Conservation (phyloP, 2,329 filamentous ascomycete species). For the Pestalotiopsis sp. region DNA sequence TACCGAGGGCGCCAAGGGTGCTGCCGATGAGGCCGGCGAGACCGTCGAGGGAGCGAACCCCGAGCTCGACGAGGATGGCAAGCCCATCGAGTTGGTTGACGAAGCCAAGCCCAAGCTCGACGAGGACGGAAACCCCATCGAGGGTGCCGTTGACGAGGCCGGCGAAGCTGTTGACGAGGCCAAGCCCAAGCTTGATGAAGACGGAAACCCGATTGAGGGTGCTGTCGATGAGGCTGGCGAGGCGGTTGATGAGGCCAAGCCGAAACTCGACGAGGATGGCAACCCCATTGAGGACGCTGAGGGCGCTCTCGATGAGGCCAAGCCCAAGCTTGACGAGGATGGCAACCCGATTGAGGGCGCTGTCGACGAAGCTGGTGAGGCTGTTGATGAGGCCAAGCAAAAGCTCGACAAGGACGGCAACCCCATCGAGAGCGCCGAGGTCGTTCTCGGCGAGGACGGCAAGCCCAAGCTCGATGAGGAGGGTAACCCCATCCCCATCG, state of each 20-base stretch:
- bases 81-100: background rate
- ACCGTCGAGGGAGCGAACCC: background rate
- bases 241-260: constrained; percentile 26
- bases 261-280: background rate
- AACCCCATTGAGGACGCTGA: background rate
- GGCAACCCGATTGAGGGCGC: background rate
- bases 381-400: background rate
- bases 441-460: background rate
- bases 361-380: background rate
- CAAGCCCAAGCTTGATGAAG: constrained; percentile 15
- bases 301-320: background rate
- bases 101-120: too few relatives aligned
- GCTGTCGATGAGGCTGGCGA: background rate
- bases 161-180: constrained; percentile 20
- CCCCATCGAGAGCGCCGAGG: background rate
- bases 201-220: constrained; percentile 9
- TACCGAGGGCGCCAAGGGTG: constrained; percentile 18
- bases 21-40: constrained; percentile 17
- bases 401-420: constrained; percentile 12
- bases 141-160: background rate
- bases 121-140: background rate
- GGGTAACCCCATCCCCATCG: too few relatives aligned
- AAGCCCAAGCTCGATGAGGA: too few relatives aligned
- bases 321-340: background rate
- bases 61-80: background rate